These are phyloP conservation scores for Globisporangium cystogenes DNA, from an alignment of 352 stramenopile genomes.

Conservation along the genomic window DNA sequence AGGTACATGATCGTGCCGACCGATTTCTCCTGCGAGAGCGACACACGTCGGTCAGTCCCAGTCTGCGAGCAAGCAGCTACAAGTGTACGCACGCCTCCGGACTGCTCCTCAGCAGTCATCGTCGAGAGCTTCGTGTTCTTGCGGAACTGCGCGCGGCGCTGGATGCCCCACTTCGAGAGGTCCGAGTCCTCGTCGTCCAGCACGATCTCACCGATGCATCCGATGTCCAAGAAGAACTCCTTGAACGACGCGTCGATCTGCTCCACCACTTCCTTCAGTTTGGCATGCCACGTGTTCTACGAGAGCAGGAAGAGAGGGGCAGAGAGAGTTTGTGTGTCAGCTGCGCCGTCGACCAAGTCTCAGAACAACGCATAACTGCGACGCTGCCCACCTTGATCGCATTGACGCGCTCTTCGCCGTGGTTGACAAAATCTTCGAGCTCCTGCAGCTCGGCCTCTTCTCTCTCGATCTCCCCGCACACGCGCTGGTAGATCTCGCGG, in stretches of 20 bases:
- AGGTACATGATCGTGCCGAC: constrained; percentile 91
- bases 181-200: constrained; percentile 74
- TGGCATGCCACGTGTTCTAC: constrained; percentile 59
- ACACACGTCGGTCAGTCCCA: constrained; percentile 4
- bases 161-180: constrained; percentile 85
- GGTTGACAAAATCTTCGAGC: constrained; percentile 56
- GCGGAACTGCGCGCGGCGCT: constrained; percentile 80
- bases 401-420: constrained; percentile 62
- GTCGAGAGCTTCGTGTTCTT: constrained; percentile 79
- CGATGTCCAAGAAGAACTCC: constrained; percentile 83
- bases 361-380: neutral
- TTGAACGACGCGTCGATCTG: constrained; percentile 82
- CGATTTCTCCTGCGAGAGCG: constrained; percentile 70
- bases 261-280: constrained; percentile 63
- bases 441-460: constrained; percentile 57
- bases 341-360: neutral
- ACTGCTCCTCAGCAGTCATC: constrained; percentile 86
- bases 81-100: constrained; percentile 55
- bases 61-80: constrained; percentile 11
- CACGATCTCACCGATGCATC: constrained; percentile 79
- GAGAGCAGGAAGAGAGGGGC: neutral
- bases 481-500: constrained; percentile 64
- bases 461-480: constrained; percentile 53
- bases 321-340: neutral
- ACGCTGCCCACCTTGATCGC: constrained; percentile 68